Evolutionary conservation across 768 basidiomycete genomes (phyloP).

Genomic region (Psilocybe cubensis): DNA sequence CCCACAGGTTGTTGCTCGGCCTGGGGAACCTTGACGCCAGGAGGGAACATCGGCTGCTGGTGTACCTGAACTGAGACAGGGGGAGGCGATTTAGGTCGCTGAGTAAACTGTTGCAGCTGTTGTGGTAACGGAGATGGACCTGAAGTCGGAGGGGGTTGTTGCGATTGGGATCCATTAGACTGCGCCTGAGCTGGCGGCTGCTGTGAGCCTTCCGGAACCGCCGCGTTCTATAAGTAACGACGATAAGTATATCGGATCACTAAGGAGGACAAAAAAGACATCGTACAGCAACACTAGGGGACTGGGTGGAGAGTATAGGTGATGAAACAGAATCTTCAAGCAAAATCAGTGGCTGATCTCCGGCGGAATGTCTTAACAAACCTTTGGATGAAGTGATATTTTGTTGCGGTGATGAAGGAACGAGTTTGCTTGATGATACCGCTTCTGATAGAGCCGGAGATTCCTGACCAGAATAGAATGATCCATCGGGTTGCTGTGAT

Average conservation of each 20-base stretch:
- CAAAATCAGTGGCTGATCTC: conserved; percentile 4
- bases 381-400: conserved; percentile 48
- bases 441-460: conserved; percentile 80
- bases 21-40: conserved; percentile 64
- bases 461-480: conserved; percentile 71
- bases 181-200: conserved; percentile 34
- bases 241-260: not conserved
- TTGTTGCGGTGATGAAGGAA: conserved; percentile 62
- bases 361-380: conserved; percentile 27
- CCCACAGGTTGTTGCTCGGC: conserved; percentile 40
- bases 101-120: conserved; percentile 39
- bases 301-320: conserved; percentile 42
- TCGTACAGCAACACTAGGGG: conserved; percentile 48
- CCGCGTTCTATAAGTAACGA: conserved; percentile 36
- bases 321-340: conserved; percentile 50
- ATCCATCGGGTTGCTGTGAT: conserved; percentile 67
- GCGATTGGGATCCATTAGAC: conserved; percentile 31
- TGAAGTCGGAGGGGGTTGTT: conserved; percentile 32
- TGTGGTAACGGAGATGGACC: conserved; percentile 47
- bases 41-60: conserved; percentile 66
- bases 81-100: conserved; percentile 33
- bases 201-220: conserved; percentile 40
- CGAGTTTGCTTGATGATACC: conserved; percentile 45
- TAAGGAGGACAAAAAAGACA: not conserved
- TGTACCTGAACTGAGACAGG: conserved; percentile 46